Conservation (phyloP, 768 basidiomycete genomes). For the Cantharellus cinnabarinus region DNA sequence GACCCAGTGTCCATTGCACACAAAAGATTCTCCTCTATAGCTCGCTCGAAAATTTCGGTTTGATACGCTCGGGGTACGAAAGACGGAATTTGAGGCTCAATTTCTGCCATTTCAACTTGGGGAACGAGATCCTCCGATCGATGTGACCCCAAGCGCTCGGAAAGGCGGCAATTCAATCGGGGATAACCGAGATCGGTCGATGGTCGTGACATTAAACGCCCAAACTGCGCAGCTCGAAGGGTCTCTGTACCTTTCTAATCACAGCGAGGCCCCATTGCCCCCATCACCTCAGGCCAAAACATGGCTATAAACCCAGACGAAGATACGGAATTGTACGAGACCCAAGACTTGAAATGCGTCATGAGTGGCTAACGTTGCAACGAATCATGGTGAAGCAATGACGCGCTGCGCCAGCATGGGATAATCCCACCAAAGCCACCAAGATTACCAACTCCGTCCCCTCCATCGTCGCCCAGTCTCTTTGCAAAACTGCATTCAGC, state of each 20-base stretch:
- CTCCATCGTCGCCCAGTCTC: slow-evolving; percentile 55
- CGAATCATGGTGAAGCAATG: slow-evolving; percentile 40
- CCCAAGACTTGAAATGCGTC: background rate
- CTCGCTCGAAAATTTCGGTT: slow-evolving; percentile 27
- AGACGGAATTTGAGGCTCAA: background rate
- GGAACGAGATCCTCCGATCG: background rate
- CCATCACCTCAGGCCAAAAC: background rate
- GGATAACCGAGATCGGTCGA: no score
- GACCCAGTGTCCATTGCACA: slow-evolving; percentile 34
- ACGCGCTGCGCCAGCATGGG: slow-evolving; percentile 79
- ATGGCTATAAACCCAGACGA: slow-evolving; percentile 44
- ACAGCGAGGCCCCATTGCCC: no score
- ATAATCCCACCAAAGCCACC: slow-evolving; percentile 62
- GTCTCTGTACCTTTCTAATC: no score
- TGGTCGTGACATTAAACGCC: no score
- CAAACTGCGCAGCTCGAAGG: no score
- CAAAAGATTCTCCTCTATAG: slow-evolving; percentile 32
- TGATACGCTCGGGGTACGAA: slow-evolving; percentile 29
- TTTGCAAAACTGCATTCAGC: slow-evolving; percentile 46
- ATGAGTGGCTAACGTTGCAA: slow-evolving; percentile 12
- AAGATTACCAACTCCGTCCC: slow-evolving; percentile 57
- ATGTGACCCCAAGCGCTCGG: background rate
- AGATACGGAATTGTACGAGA: slow-evolving; percentile 80
- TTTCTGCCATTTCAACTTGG: background rate
- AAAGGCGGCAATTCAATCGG: no score